Evolutionary conservation across 441 rosid genomes (phyloP), one percentile per base, ranked within the genome.

Genomic region (Corymbia citriodora): DNA sequence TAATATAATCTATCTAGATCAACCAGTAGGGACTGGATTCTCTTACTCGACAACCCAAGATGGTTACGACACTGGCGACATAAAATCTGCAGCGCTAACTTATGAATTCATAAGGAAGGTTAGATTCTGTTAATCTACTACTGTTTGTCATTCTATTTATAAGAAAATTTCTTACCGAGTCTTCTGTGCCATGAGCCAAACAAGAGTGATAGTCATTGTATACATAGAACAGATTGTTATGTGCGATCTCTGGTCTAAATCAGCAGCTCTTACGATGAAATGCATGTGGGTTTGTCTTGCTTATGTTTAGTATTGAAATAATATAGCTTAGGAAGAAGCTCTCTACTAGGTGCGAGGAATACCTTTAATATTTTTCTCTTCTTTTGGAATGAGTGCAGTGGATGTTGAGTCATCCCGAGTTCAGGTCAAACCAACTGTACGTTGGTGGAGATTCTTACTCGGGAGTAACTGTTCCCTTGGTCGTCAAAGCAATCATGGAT

Each of bases 381-480:
- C 85, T 79, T 79, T 79, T 79, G 85, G 52, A 79, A 87, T 49
- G 33, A 40, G 33, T 79, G 52, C 91, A 94, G 95, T 94, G 94
- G 94, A 87, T 94, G 36, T 18, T 87, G 86, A 31, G 87, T 6
- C 95, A 93, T 88, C 92, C 93, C 11, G 63, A 88, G 55, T 93
- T 89, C 91, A 52, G 87, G 25, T 54, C 81, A 10, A 93, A 91
- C 89, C 90, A 89, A 17, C 89, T 91, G 59, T 94, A 92, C 31
- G 54, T 94, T 33, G 93, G 91, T 17, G 93, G 94, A 70, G 95
- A 93, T 59, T 92, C 93, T 14, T 94, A 89, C 70, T 86, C 92
- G 8, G 95, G 94, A 85, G 45, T 92, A 29, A 33, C 91, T 45
- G 87, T 88, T 90, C 95, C 95, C 2, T 29, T 91, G 36, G 48